These are phyloP conservation scores for Fusarium bactridioides DNA, from an alignment of 2,329 filamentous ascomycete species.

Conservation along the genomic window DNA sequence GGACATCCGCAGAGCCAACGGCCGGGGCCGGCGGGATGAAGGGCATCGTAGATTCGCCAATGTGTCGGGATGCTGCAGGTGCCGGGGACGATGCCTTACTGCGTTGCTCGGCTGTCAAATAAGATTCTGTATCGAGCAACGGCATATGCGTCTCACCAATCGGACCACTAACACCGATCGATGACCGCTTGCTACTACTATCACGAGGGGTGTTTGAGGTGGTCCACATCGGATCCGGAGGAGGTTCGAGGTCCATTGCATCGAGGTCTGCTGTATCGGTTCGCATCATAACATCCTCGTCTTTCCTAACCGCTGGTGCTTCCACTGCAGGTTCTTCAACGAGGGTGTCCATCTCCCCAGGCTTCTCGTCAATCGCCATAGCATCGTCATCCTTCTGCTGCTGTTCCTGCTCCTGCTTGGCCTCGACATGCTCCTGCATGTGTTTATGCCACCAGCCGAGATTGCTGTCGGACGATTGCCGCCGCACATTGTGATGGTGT, in stretches of 20 bases:
- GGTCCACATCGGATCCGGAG: slow-evolving; percentile 54
- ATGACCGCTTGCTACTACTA: slow-evolving; percentile 39
- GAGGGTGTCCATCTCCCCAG: slow-evolving; percentile 33
- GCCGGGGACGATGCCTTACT: slow-evolving; percentile 32
- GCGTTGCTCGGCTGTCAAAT: slow-evolving; percentile 29
- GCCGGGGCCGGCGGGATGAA: slow-evolving; percentile 35
- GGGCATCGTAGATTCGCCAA: slow-evolving; percentile 40
- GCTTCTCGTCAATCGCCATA: slow-evolving; percentile 42
- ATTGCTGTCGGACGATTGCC: slow-evolving; percentile 69
- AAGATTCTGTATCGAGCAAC: slow-evolving; percentile 34
- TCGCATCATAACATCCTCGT: slow-evolving; percentile 42
- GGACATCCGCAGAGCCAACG: slow-evolving; percentile 29
- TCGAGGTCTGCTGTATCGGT: slow-evolving; percentile 53
- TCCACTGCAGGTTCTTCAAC: slow-evolving; percentile 32
- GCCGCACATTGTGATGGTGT: slow-evolving; percentile 47
- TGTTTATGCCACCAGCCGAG: slow-evolving; percentile 79
- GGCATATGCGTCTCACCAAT: slow-evolving; percentile 41
- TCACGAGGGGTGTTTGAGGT: slow-evolving; percentile 45
- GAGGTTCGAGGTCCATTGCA: slow-evolving; percentile 51
- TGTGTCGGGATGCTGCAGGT: slow-evolving; percentile 28
- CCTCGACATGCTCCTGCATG: slow-evolving; percentile 79
- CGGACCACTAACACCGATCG: slow-evolving; percentile 37
- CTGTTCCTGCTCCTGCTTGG: slow-evolving; percentile 61
- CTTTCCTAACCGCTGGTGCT: slow-evolving; percentile 15
- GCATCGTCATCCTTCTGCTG: slow-evolving; percentile 44